Evolutionary conservation across 2,329 filamentous ascomycete species (phyloP), one percentile per base, ranked within the genome.

Genomic region (Ophiostoma sp.): DNA sequence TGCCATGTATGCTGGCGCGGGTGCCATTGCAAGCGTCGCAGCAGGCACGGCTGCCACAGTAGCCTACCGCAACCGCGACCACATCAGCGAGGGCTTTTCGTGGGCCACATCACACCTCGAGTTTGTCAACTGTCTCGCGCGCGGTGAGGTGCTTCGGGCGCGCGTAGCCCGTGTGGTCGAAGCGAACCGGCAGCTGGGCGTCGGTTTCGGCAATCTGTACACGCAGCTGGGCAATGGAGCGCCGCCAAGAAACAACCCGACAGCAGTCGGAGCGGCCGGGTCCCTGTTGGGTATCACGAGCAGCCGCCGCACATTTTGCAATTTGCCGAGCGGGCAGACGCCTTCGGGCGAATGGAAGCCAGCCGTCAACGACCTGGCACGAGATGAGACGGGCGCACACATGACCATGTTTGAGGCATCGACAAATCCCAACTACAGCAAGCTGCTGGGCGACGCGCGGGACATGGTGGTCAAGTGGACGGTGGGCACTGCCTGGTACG

Each of bases 31-130:
- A 33, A 71, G 69, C 48, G 73, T 70, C 0, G 89, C 94, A 0
- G 89, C 94, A 0, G 91, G 90, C 1, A 94, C 91, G 0, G 92
- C 92, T 8, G 90, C 91, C 0, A 92, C 92, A 0, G 93, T 93
- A 8, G 91, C 94, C 13, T 98, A 96, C 81, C 83, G 91, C 75
- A 93, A 95, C 75, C 87, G 92, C 69, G 91, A 96, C 41, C 89
- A 92, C 73, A 87, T 98, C 72, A 87, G 85, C 2, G 85, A 90
- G 72, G 91, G 94, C 8, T 89, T 89, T 81, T 83, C 83, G 11
- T 98, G 94, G 93, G 92, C 92, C 17, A 88, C 90, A 20, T 95
- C 92, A 48, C 95, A 99, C 79, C 87, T 99, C 35, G 92, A 95
- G 78, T 99, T 98, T 76, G 92, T 98, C 1, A 93, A 93, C 1